A percentile compares a stretch with the other conserved stretches of the same genome.
phyloP scores from a whole-genome alignment of 202 grass and related monocot species.

The Schoenoplectus triqueter region DNA sequence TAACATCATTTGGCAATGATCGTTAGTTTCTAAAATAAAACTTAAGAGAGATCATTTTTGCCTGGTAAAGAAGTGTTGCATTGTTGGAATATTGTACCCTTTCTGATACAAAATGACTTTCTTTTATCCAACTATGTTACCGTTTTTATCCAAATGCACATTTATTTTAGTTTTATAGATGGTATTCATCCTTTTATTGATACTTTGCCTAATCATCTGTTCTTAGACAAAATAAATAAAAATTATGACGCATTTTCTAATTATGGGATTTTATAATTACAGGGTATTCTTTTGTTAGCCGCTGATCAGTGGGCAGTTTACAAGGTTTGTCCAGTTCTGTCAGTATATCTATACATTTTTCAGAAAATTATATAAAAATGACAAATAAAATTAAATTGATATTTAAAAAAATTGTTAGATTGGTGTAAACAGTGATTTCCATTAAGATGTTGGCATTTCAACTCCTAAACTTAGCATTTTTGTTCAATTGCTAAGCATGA shows the following conservation, averaged over 20 bases:
- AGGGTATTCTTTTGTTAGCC: slow-evolving; percentile 66
- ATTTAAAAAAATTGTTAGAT: slow-evolving; percentile 5
- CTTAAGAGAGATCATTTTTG: neutral
- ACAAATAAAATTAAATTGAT: neutral
- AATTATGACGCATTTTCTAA: slow-evolving; percentile 28
- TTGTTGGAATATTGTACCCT: neutral
- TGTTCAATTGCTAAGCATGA: neutral
- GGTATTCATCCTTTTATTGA: neutral
- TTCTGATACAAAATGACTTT: no score
- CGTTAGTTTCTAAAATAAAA: neutral
- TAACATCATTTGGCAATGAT: neutral
- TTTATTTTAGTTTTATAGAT: neutral
- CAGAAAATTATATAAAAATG: neutral
- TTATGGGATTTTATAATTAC: slow-evolving; percentile 29
- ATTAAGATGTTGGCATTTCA: neutral
- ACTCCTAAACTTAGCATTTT: neutral
- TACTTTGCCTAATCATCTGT: neutral
- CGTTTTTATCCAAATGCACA: neutral
- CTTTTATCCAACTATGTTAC: no score
- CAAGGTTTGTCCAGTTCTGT: slow-evolving; percentile 57
- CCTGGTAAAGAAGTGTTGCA: neutral
- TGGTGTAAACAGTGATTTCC: neutral
- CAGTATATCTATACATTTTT: slow-evolving; percentile 20
- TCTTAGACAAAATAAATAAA: neutral
- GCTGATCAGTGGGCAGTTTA: slow-evolving; percentile 53